Base-by-base conservation (phyloP, 805 yeast species). In the Lipomyces yamanashiensis region DNA sequence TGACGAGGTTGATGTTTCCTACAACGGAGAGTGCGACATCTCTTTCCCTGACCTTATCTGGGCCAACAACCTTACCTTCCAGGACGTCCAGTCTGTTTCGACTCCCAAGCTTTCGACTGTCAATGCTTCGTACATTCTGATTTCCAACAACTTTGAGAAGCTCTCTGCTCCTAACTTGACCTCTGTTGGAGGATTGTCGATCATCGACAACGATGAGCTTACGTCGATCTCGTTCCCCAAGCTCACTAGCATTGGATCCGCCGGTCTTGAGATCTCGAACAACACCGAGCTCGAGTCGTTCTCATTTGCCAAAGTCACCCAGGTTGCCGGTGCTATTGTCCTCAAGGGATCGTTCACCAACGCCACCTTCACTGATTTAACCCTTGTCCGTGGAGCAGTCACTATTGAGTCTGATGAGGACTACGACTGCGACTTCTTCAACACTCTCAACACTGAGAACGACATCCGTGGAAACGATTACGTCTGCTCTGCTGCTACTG, bases 331-430 rank as follows among this genome's bases (percentile, higher is more conserved):
- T 84, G 95, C 98, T 72, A 85, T 93, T 70, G 82, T 82, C 76
- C 79, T 93, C 70, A 79, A 78, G 70, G 99, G 99, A 83, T 81
- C 84, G 79, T 90, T 91, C 80, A 82, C 86, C 76, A 84, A 86
- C 74, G 95, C 95, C 75, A 80, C 91, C 66, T 84, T 95, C 77
- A 85, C 87, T 70, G 74, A 84, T 41, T 85, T 95, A 77, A 81
- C 78, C 72, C 84, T 88, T 74, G 96, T 95, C 73, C 85, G 85
- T 76, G 99, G 99, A 85, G 97, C 96, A 78, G 96, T 92, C 80
- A 80, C 81, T 74, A 83, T 95, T 75, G 88, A 87, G 76, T 83
- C 97, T 66, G 76, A 80, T 63, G 88, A 90, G 76, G 87, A 88
- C 74, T 86, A 90, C 79, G 86, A 91, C 80, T 95, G 99, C 86